phyloP scores from a whole-genome alignment of 768 basidiomycete genomes.

The Ramaria rubella region DNA sequence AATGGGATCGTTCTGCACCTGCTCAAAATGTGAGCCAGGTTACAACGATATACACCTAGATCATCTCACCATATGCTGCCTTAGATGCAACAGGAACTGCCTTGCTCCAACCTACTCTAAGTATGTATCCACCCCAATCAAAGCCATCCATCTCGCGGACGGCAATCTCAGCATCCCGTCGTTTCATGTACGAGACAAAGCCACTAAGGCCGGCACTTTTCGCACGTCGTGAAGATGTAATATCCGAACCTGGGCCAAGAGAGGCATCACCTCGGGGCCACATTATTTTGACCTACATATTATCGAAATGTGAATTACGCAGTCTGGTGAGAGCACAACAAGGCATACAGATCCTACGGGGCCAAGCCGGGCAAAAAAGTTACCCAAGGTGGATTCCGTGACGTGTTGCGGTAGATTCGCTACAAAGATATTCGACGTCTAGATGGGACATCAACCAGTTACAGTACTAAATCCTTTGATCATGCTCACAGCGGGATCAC shows the following conservation, averaged over 20 bases:
- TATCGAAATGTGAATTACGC: background rate
- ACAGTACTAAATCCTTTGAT: background rate
- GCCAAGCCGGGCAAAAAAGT: slow-evolving; percentile 85
- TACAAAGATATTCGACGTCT: slow-evolving; percentile 96
- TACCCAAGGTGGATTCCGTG: slow-evolving; percentile 78
- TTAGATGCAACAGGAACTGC: slow-evolving; percentile 81
- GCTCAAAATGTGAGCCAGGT: slow-evolving; percentile 26
- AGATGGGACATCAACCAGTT: slow-evolving; percentile 1
- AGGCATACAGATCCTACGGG: slow-evolving; percentile 81
- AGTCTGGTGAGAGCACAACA: slow-evolving; percentile 4
- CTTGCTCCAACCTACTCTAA: slow-evolving; percentile 96
- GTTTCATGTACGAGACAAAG: slow-evolving; percentile 95
- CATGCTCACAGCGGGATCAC: slow-evolving; percentile 69
- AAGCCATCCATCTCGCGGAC: slow-evolving; percentile 86
- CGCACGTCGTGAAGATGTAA: slow-evolving; percentile 61
- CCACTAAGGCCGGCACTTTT: slow-evolving; percentile 82
- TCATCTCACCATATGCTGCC: slow-evolving; percentile 59
- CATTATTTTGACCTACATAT: slow-evolving; percentile 84
- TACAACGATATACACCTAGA: slow-evolving; percentile 13
- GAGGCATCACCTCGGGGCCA: slow-evolving; percentile 87
- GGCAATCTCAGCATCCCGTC: slow-evolving; percentile 85
- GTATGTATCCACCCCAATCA: slow-evolving; percentile 86
- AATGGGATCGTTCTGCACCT: slow-evolving; percentile 28
- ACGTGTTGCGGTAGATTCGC: slow-evolving; percentile 86
- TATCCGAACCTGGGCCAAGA: slow-evolving; percentile 63